phyloP scores from a whole-genome alignment of 176 grass and related monocot genomes.

The Oropetium thomaeum region DNA sequence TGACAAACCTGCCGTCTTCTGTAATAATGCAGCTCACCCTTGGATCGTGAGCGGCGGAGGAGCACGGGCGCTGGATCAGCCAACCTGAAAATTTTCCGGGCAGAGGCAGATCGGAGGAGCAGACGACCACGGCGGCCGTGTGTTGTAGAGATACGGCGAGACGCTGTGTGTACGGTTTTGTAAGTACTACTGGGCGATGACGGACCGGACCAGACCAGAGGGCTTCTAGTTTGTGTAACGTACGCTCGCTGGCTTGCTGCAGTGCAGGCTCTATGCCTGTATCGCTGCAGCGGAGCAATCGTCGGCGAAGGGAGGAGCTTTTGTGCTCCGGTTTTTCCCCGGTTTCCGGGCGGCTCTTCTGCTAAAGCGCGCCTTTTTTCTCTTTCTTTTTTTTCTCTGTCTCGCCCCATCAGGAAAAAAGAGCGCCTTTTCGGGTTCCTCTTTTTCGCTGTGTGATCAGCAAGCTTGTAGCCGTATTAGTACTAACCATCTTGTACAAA shows the following conservation, averaged over 20 bases:
- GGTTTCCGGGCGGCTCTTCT: constrained; percentile 6
- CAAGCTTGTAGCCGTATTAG: constrained; percentile 23
- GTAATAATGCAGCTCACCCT: constrained; percentile 61
- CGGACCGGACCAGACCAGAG: background rate
- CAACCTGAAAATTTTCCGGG: constrained; percentile 7
- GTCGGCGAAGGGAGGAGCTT: constrained; percentile 9
- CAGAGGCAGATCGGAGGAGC: background rate
- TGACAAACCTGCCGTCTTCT: background rate
- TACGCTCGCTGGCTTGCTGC: background rate
- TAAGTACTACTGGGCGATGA: constrained; percentile 13
- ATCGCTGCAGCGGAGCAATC: constrained; percentile 10
- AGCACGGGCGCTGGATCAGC: constrained; percentile 21
- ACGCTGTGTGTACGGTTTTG: constrained; percentile 20
- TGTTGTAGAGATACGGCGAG: constrained; percentile 17
- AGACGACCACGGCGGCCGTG: background rate
- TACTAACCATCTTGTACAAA: constrained; percentile 33
- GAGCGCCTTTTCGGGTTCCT: background rate
- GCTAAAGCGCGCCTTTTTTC: constrained; percentile 15
- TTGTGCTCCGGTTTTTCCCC: background rate
- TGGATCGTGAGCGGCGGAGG: constrained; percentile 71
- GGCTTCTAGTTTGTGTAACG: background rate
- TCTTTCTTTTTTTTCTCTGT: background rate
- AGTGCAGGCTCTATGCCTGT: background rate
- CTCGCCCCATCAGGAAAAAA: too few relatives aligned
- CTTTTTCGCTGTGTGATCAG: background rate